Evolutionary conservation across 2,329 filamentous ascomycete genomes (phyloP).

Genomic region (Aspergillus piperis): DNA sequence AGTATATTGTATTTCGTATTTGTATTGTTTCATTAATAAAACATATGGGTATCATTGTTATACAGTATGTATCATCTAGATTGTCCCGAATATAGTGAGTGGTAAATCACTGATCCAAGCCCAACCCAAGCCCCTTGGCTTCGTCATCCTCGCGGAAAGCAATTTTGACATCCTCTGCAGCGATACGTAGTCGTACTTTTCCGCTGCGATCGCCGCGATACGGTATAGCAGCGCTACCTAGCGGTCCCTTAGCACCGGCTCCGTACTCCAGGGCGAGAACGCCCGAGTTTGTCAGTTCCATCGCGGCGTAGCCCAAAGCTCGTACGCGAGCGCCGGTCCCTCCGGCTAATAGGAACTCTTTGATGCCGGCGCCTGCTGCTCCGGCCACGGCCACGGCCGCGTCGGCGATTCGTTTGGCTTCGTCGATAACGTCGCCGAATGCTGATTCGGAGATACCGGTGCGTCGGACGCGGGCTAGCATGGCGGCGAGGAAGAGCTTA

Average conservation of each 20-base stretch:
- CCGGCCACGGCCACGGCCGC: conserved; percentile 48
- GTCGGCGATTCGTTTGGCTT: conserved; percentile 68
- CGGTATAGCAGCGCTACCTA: conserved; percentile 51
- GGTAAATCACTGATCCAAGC: conserved; percentile 35
- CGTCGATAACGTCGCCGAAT: conserved; percentile 85
- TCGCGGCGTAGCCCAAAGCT: conserved; percentile 70
- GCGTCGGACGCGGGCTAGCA: conserved; percentile 75
- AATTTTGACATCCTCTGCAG: conserved; percentile 85
- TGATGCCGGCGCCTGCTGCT: conserved; percentile 58
- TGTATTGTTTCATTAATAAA: neutral
- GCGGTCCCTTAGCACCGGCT: conserved; percentile 27
- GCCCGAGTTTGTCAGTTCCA: conserved; percentile 83
- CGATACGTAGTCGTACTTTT: conserved; percentile 80
- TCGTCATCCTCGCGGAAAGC: conserved; percentile 88
- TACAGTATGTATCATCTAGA: neutral
- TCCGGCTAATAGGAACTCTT: conserved; percentile 59
- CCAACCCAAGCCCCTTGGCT: conserved; percentile 74
- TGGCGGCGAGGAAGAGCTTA: conserved; percentile 81
- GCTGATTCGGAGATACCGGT: conserved; percentile 86
- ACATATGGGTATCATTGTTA: conserved; percentile 12
- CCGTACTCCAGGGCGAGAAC: conserved; percentile 75
- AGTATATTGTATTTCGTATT: neutral
- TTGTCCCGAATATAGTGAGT: neutral
- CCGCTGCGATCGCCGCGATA: conserved; percentile 78
- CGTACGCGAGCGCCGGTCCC: conserved; percentile 50